These are phyloP conservation scores for Termitomyces sp. DNA, from an alignment of 768 basidiomycete genomes.

Conservation along the genomic window DNA sequence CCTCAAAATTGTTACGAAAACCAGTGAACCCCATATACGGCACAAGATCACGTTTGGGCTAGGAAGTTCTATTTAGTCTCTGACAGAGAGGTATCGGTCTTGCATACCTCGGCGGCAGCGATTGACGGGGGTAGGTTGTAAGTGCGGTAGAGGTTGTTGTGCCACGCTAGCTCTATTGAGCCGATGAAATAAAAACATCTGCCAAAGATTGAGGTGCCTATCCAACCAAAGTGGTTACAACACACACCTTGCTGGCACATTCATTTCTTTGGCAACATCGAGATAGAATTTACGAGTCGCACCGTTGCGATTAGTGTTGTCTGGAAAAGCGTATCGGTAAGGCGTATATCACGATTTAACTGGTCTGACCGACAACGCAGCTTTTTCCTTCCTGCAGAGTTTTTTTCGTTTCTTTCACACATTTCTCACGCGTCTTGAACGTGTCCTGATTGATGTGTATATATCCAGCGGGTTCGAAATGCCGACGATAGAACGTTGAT, in stretches of 20 bases:
- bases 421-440: constrained; percentile 68
- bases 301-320: constrained; percentile 86
- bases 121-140: constrained; percentile 48
- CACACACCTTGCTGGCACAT: constrained; percentile 51
- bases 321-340: constrained; percentile 29
- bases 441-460: constrained; percentile 85
- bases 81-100: background rate
- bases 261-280: constrained; percentile 50
- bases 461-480: constrained; percentile 69
- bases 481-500: constrained; percentile 64
- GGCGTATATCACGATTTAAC: background rate
- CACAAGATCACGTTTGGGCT: constrained; percentile 47
- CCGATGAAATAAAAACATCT: constrained; percentile 77
- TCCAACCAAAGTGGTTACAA: background rate
- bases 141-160: constrained; percentile 89
- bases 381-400: constrained; percentile 50
- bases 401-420: constrained; percentile 57
- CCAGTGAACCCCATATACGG: constrained; percentile 55
- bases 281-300: constrained; percentile 69
- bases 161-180: constrained; percentile 79
- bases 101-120: constrained; percentile 33
- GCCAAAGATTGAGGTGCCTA: background rate
- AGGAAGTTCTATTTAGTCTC: background rate
- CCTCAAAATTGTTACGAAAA: constrained; percentile 59
- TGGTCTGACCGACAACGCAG: constrained; percentile 69